phyloP scores from a whole-genome alignment of 768 basidiomycete species.

The Boletus barrowsii region DNA sequence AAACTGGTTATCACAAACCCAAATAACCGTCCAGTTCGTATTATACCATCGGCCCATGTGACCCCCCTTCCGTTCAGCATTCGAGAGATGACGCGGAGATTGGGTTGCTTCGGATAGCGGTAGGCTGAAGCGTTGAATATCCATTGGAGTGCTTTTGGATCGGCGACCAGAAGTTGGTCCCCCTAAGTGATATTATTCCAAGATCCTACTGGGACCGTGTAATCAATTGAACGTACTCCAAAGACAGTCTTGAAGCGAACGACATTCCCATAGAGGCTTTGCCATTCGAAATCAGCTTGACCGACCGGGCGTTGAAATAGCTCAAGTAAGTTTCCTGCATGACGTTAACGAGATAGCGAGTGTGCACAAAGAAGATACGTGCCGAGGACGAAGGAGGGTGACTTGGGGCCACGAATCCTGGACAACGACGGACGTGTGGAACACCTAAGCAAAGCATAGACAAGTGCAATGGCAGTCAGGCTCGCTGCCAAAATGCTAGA shows the following conservation, averaged over 20 bases:
- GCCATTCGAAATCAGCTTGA: constrained; percentile 31
- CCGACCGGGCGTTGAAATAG: constrained; percentile 27
- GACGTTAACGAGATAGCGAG: constrained; percentile 21
- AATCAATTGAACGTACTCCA: constrained; percentile 16
- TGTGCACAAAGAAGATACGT: not conserved
- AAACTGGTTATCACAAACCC: constrained; percentile 4
- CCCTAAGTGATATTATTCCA: constrained; percentile 28
- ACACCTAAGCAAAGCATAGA: not conserved
- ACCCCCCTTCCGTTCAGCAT: constrained; percentile 34
- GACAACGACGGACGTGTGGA: constrained; percentile 8
- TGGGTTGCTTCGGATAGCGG: constrained; percentile 37
- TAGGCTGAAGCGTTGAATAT: constrained; percentile 44
- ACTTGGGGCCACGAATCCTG: constrained; percentile 18
- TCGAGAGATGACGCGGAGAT: constrained; percentile 18
- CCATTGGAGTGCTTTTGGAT: constrained; percentile 43
- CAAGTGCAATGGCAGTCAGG: constrained; percentile 7
- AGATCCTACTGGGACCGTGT: not conserved
- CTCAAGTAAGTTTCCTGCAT: constrained; percentile 28
- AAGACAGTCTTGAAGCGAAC: constrained; percentile 28
- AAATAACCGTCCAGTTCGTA: not conserved
- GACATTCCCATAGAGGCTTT: constrained; percentile 27
- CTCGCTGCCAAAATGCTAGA: not conserved
- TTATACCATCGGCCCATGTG: constrained; percentile 41
- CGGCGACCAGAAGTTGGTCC: constrained; percentile 44
- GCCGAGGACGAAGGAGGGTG: constrained; percentile 24